Conservation (phyloP, 2,329 filamentous ascomycete species). For the Domatiomyces globalis region DNA sequence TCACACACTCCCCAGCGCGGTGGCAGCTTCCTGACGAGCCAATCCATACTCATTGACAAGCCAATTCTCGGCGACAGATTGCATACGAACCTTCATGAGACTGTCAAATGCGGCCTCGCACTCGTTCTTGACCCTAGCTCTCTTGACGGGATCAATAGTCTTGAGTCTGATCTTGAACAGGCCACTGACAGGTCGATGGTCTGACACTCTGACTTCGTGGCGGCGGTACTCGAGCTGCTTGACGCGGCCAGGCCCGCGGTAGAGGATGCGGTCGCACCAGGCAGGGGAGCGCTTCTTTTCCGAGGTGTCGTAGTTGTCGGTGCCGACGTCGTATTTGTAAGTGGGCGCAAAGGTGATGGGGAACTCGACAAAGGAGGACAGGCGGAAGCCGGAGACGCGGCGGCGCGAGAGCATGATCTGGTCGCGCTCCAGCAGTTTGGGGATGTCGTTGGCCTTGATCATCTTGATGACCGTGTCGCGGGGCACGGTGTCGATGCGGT, state of each 20-base stretch:
- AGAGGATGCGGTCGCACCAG: slow-evolving; percentile 93
- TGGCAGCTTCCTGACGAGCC: neutral
- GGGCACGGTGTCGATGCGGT: slow-evolving; percentile 94
- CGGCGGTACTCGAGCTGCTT: slow-evolving; percentile 76
- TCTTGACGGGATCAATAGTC: slow-evolving; percentile 54
- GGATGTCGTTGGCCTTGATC: slow-evolving; percentile 64
- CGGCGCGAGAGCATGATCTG: slow-evolving; percentile 80
- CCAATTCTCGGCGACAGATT: neutral
- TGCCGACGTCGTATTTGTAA: slow-evolving; percentile 97
- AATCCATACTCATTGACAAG: neutral
- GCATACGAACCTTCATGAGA: slow-evolving; percentile 25
- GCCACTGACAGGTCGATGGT: slow-evolving; percentile 85
- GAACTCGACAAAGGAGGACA: slow-evolving; percentile 79
- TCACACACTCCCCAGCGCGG: neutral
- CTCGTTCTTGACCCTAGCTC: slow-evolving; percentile 54
- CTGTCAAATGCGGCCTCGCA: slow-evolving; percentile 62
- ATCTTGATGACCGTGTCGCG: slow-evolving; percentile 83
- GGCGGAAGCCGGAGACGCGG: slow-evolving; percentile 75
- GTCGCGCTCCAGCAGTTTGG: slow-evolving; percentile 80
- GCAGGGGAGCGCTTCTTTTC: slow-evolving; percentile 90
- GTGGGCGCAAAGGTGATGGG: slow-evolving; percentile 88
- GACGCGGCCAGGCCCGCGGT: slow-evolving; percentile 64
- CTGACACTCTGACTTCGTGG: slow-evolving; percentile 80
- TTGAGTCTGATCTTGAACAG: slow-evolving; percentile 74
- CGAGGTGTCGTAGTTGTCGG: slow-evolving; percentile 82